These are phyloP conservation scores for Neurospora sp. DNA, from an alignment of 2,329 filamentous ascomycete species.

Conservation along the genomic window DNA sequence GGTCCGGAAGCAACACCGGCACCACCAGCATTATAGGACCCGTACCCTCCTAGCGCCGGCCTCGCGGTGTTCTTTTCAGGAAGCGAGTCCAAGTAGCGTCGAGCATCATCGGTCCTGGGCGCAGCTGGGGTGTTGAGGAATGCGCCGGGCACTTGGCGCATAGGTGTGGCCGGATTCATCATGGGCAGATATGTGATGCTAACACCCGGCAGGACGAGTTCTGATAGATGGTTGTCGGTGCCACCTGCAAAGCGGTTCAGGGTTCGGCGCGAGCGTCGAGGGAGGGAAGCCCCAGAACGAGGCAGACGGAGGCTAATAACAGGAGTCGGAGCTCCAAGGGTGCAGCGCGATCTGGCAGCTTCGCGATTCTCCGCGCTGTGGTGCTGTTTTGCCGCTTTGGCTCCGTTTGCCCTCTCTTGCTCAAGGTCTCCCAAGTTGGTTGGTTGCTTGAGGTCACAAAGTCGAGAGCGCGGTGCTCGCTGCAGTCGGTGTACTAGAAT, in stretches of 20 bases:
- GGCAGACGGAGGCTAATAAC: background rate
- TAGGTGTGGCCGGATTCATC: constrained; percentile 57
- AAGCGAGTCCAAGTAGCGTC: constrained; percentile 33
- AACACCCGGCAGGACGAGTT: background rate
- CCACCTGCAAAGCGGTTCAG: background rate
- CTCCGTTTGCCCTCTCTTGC: background rate
- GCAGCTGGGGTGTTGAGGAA: constrained; percentile 66
- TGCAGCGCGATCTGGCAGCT: background rate
- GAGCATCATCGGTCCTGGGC: constrained; percentile 40
- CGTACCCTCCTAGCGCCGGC: background rate
- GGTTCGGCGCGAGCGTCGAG: background rate
- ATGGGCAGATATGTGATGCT: constrained; percentile 4
- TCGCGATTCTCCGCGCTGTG: background rate
- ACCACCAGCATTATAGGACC: constrained; percentile 2
- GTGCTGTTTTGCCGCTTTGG: background rate
- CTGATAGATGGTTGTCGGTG: background rate
- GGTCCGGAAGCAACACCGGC: constrained; percentile 1
- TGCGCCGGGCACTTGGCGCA: constrained; percentile 64
- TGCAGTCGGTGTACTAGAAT: background rate
- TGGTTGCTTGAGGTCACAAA: background rate
- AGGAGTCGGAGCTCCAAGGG: background rate
- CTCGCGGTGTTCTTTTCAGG: background rate
- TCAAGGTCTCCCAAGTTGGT: background rate
- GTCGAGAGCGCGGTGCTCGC: constrained; percentile 5
- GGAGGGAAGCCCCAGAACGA: background rate